Base-by-base conservation (phyloP, 345 rosid genomes). In the Euphorbia tirucalli region DNA sequence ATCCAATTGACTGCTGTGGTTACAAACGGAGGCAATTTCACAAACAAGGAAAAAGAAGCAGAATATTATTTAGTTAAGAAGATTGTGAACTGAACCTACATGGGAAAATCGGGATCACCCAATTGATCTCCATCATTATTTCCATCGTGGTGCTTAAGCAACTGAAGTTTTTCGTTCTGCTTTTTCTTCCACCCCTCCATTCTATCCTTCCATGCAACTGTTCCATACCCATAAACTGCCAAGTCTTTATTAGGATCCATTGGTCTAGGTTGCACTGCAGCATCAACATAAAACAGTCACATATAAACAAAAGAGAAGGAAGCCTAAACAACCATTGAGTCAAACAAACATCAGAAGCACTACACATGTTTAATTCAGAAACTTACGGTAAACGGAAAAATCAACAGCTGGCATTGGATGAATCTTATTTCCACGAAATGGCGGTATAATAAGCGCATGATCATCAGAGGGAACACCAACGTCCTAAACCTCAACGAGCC, bases 151-250 rank as follows among this genome's bases (percentile, higher is more conserved):
- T 89, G 90, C 84, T 82, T 82, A 78, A 88, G 89, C 70, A 88
- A 85, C 80, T 87, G 86, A 70, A 79, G 83, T 73, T 85, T 93
- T 61, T 88, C 93, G 28, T 68, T 79, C 74, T 89, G 97, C 77
- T 89, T 93, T 80, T 77, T 81, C 81, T 82, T 93, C 97, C 97
- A 91, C 11, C 87, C 91, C 69, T 89, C 97, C 96, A 93, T 91
- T 60, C 85, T 82, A 69, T 91, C 92, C 72, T 93, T 93, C 98
- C 98, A 93, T 3, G 98, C 98, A 21, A 93, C 91, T 31, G 87
- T 91, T 67, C 98, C 98, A 65, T 93, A 93, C 27, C 98, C 98
- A 48, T 93, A 91, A 24, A 85, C 92, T 5, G 93, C 93, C 64
- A 89, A 77, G 66, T 93, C 98, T 73, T 91, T 93, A 48, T 87